Evolutionary conservation across 352 stramenopile species (phyloP), one percentile per base, ranked within the genome.

Genomic region (Globisporangium heterothallicum): DNA sequence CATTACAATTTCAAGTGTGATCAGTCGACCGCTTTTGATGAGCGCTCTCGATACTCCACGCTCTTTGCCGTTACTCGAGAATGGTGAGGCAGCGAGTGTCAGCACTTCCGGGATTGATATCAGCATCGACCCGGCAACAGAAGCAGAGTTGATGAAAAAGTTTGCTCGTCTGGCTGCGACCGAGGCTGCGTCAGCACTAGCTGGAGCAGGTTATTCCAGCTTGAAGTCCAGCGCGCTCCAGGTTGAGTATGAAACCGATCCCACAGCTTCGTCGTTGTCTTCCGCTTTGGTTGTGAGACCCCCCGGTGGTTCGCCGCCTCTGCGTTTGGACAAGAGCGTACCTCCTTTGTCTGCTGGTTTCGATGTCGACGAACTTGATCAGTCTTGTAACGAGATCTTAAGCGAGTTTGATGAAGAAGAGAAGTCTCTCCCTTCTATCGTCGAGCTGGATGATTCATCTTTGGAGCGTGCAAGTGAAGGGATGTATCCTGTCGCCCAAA

Each of bases 1-100:
- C 42, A 86, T 91, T 25, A 86, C 73, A 4, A 91, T 91, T 49
- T 86, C 79, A 10, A 87, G 79, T 54, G 63, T 85, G n/a, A 84
- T 91, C 38, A 74, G 66, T 40, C 71, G 69, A 3, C 64, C 74
- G 1, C 49, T 90, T 19, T 62, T 90, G 51, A 70, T 89, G 56
- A 66, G 82, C 18, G 58, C 74, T 14, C 49, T 72, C 1, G 63
- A 63, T 6, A 52, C 42, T 24, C 43, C 70, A 22, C 53, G 42
- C 18, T 55, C 65, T 9, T 42, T 84, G 14, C 61, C 64, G 19
- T 29, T 84, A 24, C 40, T 88, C 3, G 73, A 75, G 18, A 81
- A 84, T 62, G 69, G 75, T 9, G 70, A 79, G 19, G 14, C 40
- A 7, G 25, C 38, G 18, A 30, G 26, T 53, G 56, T 18, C 35